Conservation (phyloP, 169 alveolate genomes). For the Babesia caballi region DNA sequence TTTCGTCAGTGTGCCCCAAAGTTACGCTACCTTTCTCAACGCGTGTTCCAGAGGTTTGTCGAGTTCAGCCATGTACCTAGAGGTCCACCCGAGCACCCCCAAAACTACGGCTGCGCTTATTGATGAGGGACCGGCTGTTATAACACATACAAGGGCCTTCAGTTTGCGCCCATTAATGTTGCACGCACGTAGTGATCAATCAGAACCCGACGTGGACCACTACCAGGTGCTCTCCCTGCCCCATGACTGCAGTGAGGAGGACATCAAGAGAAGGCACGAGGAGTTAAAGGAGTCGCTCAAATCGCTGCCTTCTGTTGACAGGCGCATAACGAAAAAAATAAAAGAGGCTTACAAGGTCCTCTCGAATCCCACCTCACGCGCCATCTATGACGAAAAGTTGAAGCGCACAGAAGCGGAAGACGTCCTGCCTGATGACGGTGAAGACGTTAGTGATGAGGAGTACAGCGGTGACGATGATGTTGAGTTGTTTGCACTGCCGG, state of each 20-base stretch:
- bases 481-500: background rate
- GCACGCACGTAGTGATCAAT: background rate
- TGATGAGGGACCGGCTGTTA: too few species aligned
- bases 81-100: background rate
- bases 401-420: background rate
- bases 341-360: slow-evolving; percentile 57
- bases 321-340: slow-evolving; percentile 10
- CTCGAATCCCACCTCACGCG: slow-evolving; percentile 40
- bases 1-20: background rate
- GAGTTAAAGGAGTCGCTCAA: slow-evolving; percentile 42
- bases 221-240: slow-evolving; percentile 49
- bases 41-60: background rate
- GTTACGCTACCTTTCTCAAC: background rate
- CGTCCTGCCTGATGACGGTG: background rate
- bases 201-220: slow-evolving; percentile 13
- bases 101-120: background rate
- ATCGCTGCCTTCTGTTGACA: slow-evolving; percentile 44
- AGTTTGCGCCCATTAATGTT: background rate
- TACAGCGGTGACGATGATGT: slow-evolving; percentile 6
- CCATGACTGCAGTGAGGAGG: slow-evolving; percentile 29
- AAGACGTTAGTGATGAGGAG: background rate
- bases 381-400: slow-evolving; percentile 32
- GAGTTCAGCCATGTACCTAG: background rate
- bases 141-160: background rate
- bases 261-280: slow-evolving; percentile 11